phyloP scores from a whole-genome alignment of 2,329 filamentous ascomycete species.

The Fonsecaea monophora region DNA sequence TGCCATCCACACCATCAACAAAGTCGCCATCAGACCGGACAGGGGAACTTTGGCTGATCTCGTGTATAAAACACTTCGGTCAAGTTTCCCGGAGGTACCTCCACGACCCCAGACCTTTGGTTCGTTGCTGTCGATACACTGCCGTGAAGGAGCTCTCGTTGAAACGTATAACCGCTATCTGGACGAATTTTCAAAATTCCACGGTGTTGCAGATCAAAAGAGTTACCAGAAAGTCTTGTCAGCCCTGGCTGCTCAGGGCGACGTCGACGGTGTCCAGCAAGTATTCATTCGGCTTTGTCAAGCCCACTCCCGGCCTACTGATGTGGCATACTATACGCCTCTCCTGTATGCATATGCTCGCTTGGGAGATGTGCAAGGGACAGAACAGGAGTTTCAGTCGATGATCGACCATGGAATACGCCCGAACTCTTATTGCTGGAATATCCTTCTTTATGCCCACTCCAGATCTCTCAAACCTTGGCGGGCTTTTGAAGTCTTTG shows the following conservation, averaged over 20 bases:
- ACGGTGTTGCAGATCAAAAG: slow-evolving; percentile 43
- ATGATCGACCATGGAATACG: slow-evolving; percentile 64
- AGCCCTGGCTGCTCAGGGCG: slow-evolving; percentile 55
- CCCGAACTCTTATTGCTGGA: slow-evolving; percentile 72
- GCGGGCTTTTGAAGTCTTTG: slow-evolving; percentile 70
- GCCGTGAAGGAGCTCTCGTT: slow-evolving; percentile 15
- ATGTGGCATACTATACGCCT: slow-evolving; percentile 52
- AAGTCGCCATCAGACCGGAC: slow-evolving; percentile 39
- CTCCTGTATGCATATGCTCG: slow-evolving; percentile 75
- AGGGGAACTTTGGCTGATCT: slow-evolving; percentile 41
- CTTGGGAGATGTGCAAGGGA: slow-evolving; percentile 67
- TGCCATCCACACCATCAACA: slow-evolving; percentile 44
- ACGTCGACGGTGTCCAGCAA: slow-evolving; percentile 52
- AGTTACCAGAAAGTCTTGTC: slow-evolving; percentile 49
- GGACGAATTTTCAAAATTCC: slow-evolving; percentile 48
- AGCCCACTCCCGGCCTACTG: slow-evolving; percentile 47
- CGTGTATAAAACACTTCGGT: slow-evolving; percentile 52
- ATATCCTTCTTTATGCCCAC: slow-evolving; percentile 76
- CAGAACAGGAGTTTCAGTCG: slow-evolving; percentile 67
- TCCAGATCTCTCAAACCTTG: slow-evolving; percentile 69
- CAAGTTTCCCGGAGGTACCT: slow-evolving; percentile 25
- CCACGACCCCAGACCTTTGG: slow-evolving; percentile 20
- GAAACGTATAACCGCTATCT: slow-evolving; percentile 48
- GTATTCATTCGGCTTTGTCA: slow-evolving; percentile 54
- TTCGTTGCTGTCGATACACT: slow-evolving; percentile 28